These are phyloP conservation scores for Penicillium sp. DNA, from an alignment of 2,329 filamentous ascomycete genomes.

Conservation along the genomic window DNA sequence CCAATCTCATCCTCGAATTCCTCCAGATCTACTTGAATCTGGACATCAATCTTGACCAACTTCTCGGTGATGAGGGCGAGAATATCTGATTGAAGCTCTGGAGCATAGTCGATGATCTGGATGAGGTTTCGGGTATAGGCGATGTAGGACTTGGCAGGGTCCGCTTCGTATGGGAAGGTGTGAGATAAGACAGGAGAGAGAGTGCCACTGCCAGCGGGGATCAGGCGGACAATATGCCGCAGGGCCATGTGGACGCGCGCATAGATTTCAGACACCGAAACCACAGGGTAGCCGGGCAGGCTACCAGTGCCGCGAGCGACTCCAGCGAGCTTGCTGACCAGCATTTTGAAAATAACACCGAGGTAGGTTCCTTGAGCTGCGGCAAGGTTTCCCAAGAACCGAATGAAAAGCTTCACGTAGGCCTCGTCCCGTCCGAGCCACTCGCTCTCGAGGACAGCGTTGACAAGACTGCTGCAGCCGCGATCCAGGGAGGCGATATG, in stretches of 20 bases:
- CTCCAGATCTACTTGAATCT: constrained; percentile 91
- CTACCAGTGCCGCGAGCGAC: constrained; percentile 57
- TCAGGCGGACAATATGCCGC: constrained; percentile 73
- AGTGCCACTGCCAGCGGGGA: constrained; percentile 74
- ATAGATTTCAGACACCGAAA: constrained; percentile 67
- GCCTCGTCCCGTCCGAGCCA: constrained; percentile 64
- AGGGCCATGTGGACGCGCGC: constrained; percentile 74
- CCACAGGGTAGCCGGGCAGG: constrained; percentile 56
- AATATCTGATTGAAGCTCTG: constrained; percentile 76
- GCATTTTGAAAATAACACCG: constrained; percentile 71
- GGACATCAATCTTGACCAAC: constrained; percentile 90
- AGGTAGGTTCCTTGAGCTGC: constrained; percentile 83
- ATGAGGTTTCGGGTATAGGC: constrained; percentile 88
- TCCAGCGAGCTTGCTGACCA: constrained; percentile 74
- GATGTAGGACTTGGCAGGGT: constrained; percentile 76
- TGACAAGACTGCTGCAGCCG: constrained; percentile 59
- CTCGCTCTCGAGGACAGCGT: constrained; percentile 58
- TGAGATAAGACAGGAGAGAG: constrained; percentile 66
- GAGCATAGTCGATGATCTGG: constrained; percentile 72
- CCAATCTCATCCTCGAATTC: constrained; percentile 88
- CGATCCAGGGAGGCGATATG: constrained; percentile 58
- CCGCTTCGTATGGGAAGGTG: constrained; percentile 75
- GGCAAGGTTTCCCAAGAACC: constrained; percentile 65
- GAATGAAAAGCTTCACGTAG: constrained; percentile 59
- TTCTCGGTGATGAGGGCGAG: constrained; percentile 81